These are phyloP conservation scores for Tarenaya hassleriana DNA, from an alignment of 345 rosid species.

Conservation along the genomic window DNA sequence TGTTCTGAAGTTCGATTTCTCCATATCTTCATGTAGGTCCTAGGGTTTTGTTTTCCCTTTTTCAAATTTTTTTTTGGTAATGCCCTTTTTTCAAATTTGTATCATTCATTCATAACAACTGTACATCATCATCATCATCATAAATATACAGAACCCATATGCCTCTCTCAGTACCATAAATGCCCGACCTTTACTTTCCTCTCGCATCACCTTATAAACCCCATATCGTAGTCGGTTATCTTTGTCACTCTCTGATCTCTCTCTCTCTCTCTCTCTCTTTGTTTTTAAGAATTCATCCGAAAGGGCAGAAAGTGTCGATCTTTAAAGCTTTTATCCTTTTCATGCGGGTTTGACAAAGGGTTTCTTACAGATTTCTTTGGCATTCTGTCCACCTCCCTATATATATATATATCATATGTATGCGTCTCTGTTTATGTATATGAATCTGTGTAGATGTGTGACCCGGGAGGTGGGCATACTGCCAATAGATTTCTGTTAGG, in stretches of 20 bases:
- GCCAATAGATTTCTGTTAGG: slow-evolving; percentile 79
- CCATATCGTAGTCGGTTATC: background rate
- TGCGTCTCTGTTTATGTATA: background rate
- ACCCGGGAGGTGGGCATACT: slow-evolving; percentile 92
- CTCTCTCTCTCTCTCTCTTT: background rate
- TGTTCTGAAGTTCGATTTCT: too few relatives aligned
- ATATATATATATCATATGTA: background rate
- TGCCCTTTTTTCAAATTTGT: slow-evolving; percentile 6
- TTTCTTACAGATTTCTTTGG: slow-evolving; percentile 42
- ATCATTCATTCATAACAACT: too few relatives aligned
- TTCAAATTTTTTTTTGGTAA: too few relatives aligned
- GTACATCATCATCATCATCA: slow-evolving; percentile 29
- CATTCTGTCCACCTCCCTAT: slow-evolving; percentile 44
- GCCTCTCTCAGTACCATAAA: slow-evolving; percentile 12
- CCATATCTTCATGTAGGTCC: too few relatives aligned
- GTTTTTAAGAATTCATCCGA: background rate
- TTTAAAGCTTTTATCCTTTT: slow-evolving; percentile 22
- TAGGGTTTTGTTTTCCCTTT: slow-evolving; percentile 24
- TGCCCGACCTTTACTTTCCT: too few relatives aligned
- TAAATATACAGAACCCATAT: slow-evolving; percentile 25
- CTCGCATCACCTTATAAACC: too few relatives aligned
- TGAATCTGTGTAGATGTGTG: slow-evolving; percentile 8
- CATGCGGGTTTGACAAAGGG: slow-evolving; percentile 75
- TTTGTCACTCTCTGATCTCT: slow-evolving; percentile 3
- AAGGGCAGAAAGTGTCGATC: slow-evolving; percentile 3